These are phyloP conservation scores for Cryomyces minteri DNA, from an alignment of 495 filamentous ascomycete species.

Conservation along the genomic window DNA sequence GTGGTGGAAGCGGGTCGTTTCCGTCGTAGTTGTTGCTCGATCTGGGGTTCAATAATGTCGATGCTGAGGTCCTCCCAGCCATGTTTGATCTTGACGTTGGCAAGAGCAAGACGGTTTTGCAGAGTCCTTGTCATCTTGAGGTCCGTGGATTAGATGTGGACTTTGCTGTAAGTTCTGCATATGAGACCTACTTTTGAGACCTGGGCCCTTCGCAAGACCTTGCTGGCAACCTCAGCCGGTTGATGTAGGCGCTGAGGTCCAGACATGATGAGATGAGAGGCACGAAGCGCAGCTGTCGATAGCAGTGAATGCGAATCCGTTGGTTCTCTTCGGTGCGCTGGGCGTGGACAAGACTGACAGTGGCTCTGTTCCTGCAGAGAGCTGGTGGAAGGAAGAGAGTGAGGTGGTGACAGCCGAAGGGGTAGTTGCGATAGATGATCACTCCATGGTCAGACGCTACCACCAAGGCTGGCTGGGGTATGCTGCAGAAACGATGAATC, in stretches of 20 bases:
- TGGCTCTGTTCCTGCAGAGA: too few relatives aligned
- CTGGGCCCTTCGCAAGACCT: conserved; percentile 53
- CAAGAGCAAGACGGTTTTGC: conserved; percentile 82
- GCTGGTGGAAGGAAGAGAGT: too few relatives aligned
- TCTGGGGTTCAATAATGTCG: conserved; percentile 50
- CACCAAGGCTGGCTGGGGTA: too few relatives aligned
- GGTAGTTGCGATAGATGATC: too few relatives aligned
- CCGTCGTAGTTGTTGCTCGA: conserved; percentile 54
- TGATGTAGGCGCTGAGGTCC: conserved; percentile 14
- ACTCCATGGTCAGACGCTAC: too few relatives aligned
- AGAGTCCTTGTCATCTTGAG: conserved; percentile 73
- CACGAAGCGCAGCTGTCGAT: too few relatives aligned
- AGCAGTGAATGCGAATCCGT: too few relatives aligned
- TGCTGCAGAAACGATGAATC: too few relatives aligned
- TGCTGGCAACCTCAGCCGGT: conserved; percentile 47
- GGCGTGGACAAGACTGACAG: too few relatives aligned
- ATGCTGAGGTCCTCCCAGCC: conserved; percentile 67
- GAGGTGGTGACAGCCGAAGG: too few relatives aligned
- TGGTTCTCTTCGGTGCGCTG: too few relatives aligned
- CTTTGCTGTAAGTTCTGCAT: too few relatives aligned
- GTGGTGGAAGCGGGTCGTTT: conserved; percentile 40
- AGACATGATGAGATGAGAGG: conserved; percentile 12
- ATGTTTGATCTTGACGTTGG: conserved; percentile 90
- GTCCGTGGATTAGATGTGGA: not conserved
- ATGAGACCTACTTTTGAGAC: conserved; percentile 54